Percentiles rank a stretch among this genome's conserved stretches.
phyloP scores from a whole-genome alignment of 2,329 filamentous ascomycete genomes.

The Tolypocladium tundrense region DNA sequence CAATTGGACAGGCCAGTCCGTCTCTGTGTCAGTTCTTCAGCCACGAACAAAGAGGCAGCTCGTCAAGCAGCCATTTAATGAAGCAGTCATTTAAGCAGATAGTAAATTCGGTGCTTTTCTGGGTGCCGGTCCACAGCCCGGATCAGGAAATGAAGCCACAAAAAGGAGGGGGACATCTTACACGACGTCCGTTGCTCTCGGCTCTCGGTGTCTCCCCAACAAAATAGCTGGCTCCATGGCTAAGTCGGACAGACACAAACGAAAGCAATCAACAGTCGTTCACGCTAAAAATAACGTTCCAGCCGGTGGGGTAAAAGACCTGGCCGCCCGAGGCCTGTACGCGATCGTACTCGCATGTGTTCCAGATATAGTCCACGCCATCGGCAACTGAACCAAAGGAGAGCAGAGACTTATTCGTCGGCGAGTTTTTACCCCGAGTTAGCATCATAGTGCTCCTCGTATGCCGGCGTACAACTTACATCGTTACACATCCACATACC shows the following conservation, averaged over 20 bases:
- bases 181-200: too few relatives aligned
- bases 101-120: too few relatives aligned
- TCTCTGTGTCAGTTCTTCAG: too few relatives aligned
- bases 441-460: neutral
- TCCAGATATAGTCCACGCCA: neutral
- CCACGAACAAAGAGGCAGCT: too few relatives aligned
- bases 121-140: too few relatives aligned
- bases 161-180: too few relatives aligned
- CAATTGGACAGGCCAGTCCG: neutral
- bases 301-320: neutral
- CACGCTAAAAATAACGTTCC: neutral
- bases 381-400: neutral
- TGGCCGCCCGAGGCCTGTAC: neutral
- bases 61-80: too few relatives aligned
- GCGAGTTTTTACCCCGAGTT: neutral
- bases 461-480: neutral
- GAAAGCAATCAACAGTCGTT: neutral
- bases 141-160: too few relatives aligned
- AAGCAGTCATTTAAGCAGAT: too few relatives aligned
- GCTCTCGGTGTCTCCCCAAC: too few relatives aligned
- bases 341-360: neutral
- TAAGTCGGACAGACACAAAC: too few relatives aligned
- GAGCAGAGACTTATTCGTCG: neutral
- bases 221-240: too few relatives aligned
- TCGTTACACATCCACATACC: neutral